Conservation (phyloP, 2,329 filamentous ascomycete genomes). For the Clonostachys chloroleuca region DNA sequence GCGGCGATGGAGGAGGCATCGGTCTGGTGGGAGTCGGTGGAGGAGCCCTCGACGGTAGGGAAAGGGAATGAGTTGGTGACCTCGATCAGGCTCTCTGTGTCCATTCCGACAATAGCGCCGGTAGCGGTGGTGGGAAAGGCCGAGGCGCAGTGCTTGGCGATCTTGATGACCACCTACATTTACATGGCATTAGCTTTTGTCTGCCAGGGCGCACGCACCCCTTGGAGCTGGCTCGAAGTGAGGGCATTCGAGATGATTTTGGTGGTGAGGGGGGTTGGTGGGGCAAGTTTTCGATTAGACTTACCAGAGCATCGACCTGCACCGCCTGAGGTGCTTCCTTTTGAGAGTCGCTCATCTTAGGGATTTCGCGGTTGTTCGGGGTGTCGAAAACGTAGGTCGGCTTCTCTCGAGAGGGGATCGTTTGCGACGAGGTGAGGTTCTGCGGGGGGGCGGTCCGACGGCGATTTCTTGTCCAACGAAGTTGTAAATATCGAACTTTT, state of each 20-base stretch:
- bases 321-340: constrained; percentile 77
- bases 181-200: constrained; percentile 11
- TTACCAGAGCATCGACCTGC: constrained; percentile 90
- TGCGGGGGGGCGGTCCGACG: constrained; percentile 13
- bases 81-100: constrained; percentile 74
- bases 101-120: constrained; percentile 90
- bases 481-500: constrained; percentile 38
- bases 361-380: constrained; percentile 10
- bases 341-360: constrained; percentile 52
- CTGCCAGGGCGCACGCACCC: constrained; percentile 7
- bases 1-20: constrained; percentile 73
- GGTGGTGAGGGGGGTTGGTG: constrained; percentile 12
- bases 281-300: constrained; percentile 29
- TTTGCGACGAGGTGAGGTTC: constrained; percentile 16
- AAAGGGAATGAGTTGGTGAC: constrained; percentile 95
- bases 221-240: constrained; percentile 5
- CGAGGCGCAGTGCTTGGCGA: constrained; percentile 90
- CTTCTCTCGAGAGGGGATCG: constrained; percentile 15
- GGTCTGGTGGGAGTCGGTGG: constrained; percentile 68
- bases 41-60: constrained; percentile 71
- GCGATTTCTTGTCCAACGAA: constrained; percentile 6
- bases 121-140: constrained; percentile 86
- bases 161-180: constrained; percentile 86
- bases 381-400: constrained; percentile 12
- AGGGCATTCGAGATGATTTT: constrained; percentile 7